phyloP scores from a whole-genome alignment of 306 rosid species.

The Castanea mollissima region DNA sequence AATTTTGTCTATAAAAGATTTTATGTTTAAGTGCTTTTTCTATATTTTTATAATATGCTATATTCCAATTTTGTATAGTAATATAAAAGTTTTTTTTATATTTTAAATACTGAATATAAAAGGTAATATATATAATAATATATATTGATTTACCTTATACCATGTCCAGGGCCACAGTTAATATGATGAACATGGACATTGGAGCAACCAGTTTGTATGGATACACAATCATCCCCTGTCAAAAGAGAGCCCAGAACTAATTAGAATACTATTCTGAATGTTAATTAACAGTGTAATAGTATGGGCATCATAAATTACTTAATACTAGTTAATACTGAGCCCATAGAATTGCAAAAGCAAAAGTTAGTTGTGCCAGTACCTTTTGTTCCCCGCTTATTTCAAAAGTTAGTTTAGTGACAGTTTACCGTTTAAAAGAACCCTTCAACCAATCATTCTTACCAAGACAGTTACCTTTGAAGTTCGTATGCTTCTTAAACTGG shows the following conservation, averaged over 20 bases:
- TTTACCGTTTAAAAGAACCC: slow-evolving; percentile 38
- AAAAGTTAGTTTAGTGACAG: slow-evolving; percentile 57
- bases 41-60: too few species aligned
- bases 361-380: slow-evolving; percentile 21
- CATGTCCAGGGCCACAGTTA: slow-evolving; percentile 98
- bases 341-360: slow-evolving; percentile 25
- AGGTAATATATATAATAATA: too few species aligned
- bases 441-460: slow-evolving; percentile 30
- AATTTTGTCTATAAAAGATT: too few species aligned
- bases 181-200: slow-evolving; percentile 83
- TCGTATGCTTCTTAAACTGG: background rate
- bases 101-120: background rate
- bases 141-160: slow-evolving; percentile 61
- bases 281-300: too few species aligned
- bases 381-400: slow-evolving; percentile 33
- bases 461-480: slow-evolving; percentile 12
- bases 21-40: too few species aligned
- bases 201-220: slow-evolving; percentile 95
- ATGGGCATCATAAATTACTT: slow-evolving; percentile 12
- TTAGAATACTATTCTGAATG: background rate
- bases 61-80: too few species aligned
- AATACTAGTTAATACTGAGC: slow-evolving; percentile 3
- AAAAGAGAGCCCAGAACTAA: slow-evolving; percentile 3
- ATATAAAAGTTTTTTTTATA: background rate
- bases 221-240: slow-evolving; percentile 96